Evolutionary conservation across 2,329 filamentous ascomycete genomes (phyloP).

Genomic region (Diplodia seriata): DNA sequence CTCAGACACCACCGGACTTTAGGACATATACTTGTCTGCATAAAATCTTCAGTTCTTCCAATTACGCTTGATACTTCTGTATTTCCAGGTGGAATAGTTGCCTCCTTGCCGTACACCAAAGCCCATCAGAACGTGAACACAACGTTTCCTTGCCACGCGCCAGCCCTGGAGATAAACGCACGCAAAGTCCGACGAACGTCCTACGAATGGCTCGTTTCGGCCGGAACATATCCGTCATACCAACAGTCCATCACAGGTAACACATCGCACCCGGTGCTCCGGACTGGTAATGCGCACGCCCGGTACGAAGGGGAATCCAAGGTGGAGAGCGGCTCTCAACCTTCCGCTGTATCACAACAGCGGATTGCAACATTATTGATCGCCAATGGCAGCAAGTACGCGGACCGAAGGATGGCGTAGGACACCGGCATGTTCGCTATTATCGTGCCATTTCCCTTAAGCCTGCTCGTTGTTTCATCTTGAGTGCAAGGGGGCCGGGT

Average conservation of each 20-base stretch:
- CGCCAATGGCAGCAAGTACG: conserved; percentile 44
- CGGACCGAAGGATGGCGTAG: conserved; percentile 55
- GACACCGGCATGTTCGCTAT: conserved; percentile 55
- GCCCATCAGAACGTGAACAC: no score
- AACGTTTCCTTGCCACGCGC: neutral
- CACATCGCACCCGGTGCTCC: conserved; percentile 22
- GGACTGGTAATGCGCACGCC: conserved; percentile 16
- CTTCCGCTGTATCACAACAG: conserved; percentile 55
- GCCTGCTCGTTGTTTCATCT: conserved; percentile 48
- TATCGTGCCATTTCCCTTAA: conserved; percentile 48
- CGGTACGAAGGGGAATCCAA: conserved; percentile 41
- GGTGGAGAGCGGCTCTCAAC: conserved; percentile 52
- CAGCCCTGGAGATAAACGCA: neutral
- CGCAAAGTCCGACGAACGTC: neutral
- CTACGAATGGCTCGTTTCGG: neutral
- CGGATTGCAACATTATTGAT: conserved; percentile 53
- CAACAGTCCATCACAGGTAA: conserved; percentile 1
- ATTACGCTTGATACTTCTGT: no score
- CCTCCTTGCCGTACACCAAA: no score
- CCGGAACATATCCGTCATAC: neutral
- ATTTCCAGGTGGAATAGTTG: no score
- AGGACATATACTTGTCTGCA: neutral
- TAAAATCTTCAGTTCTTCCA: no score
- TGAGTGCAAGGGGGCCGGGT: conserved; percentile 45
- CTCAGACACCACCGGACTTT: neutral